Conservation (phyloP, 2,329 filamentous ascomycete species). For the Beauveria asiatica region DNA sequence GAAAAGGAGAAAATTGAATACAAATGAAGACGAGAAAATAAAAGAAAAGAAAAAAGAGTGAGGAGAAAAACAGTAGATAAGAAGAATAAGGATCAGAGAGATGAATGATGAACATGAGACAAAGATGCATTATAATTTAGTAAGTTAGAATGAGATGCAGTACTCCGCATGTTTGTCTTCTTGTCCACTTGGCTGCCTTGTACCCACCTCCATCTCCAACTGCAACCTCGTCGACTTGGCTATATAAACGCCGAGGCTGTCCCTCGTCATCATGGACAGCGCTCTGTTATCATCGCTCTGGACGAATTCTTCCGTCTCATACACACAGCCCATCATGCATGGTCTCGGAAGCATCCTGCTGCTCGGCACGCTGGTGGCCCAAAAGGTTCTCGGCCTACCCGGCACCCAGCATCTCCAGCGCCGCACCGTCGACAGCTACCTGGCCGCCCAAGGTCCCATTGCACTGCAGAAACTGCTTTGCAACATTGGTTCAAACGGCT, state of each 20-base stretch:
- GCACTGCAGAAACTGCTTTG: constrained; percentile 44
- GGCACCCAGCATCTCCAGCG: constrained; percentile 22
- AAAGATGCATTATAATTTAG: too few relatives aligned
- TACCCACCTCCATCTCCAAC: constrained; percentile 4
- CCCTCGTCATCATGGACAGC: not conserved
- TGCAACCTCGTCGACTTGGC: not conserved
- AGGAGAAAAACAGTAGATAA: too few relatives aligned
- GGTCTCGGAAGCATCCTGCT: constrained; percentile 41
- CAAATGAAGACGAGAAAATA: too few relatives aligned
- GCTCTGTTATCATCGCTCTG: not conserved
- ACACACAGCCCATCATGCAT: constrained; percentile 36
- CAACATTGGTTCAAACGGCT: constrained; percentile 51
- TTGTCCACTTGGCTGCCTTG: not conserved
- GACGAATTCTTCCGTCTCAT: constrained; percentile 15
- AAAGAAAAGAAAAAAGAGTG: too few relatives aligned
- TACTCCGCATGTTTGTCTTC: too few relatives aligned
- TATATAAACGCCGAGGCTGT: not conserved
- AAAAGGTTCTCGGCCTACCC: constrained; percentile 41
- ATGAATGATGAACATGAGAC: too few relatives aligned
- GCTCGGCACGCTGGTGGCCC: constrained; percentile 42
- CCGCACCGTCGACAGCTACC: constrained; percentile 41
- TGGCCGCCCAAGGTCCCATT: constrained; percentile 42
- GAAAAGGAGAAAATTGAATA: too few relatives aligned
- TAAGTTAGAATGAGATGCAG: too few relatives aligned
- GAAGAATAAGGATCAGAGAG: too few relatives aligned